These are phyloP conservation scores for Exophiala xenobiotica DNA, from an alignment of 2,329 filamentous ascomycete genomes.

Conservation along the genomic window DNA sequence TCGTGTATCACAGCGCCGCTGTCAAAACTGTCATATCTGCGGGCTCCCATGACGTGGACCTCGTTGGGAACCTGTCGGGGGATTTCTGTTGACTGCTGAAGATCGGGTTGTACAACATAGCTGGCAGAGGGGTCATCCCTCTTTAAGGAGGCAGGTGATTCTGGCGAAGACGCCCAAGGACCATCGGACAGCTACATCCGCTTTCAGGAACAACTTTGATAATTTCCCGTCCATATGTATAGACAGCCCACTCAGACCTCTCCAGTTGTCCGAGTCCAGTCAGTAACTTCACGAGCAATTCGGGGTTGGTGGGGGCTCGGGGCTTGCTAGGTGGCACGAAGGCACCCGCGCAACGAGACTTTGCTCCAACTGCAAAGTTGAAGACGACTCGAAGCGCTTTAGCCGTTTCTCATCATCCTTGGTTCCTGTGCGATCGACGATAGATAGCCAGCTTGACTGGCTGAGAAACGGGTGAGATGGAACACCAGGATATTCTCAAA, in stretches of 20 bases:
- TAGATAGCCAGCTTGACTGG: not conserved
- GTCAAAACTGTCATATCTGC: constrained; percentile 32
- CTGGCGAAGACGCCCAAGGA: not conserved
- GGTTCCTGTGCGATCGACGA: not conserved
- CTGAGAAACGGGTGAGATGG: too few relatives aligned
- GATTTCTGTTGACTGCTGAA: constrained; percentile 11
- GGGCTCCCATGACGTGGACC: constrained; percentile 17
- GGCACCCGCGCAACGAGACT: constrained; percentile 1
- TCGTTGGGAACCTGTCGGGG: constrained; percentile 9
- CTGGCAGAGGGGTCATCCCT: not conserved
- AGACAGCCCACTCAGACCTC: not conserved
- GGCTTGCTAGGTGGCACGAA: not conserved
- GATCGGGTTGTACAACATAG: constrained; percentile 13
- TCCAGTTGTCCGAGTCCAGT: not conserved
- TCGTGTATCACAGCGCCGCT: constrained; percentile 13
- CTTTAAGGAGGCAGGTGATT: not conserved
- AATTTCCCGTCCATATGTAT: constrained; percentile 2
- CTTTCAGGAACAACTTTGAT: constrained; percentile 7
- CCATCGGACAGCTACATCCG: constrained; percentile 7
- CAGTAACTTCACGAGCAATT: not conserved
- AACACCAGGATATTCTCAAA: too few relatives aligned
- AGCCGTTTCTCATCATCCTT: not conserved
- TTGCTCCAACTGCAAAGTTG: not conserved
- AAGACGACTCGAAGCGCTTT: not conserved
- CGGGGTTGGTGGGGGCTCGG: constrained; percentile 3